Evolutionary conservation across 768 basidiomycete species (phyloP).

Genomic region (Phaeotremella fagi): DNA sequence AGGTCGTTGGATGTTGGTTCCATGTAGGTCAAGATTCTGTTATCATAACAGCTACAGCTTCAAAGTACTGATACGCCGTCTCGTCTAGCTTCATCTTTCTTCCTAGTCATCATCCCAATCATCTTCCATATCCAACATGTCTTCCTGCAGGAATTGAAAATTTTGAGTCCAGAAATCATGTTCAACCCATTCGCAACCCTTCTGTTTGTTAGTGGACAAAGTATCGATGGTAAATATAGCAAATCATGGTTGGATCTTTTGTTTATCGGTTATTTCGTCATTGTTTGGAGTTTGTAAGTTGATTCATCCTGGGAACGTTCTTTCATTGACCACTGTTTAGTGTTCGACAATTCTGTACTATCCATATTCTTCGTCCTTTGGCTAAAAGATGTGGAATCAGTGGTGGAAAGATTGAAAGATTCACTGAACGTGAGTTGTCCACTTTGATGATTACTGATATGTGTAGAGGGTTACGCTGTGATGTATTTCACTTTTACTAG

Average conservation of each 20-base stretch:
- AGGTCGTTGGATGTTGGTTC: conserved; percentile 68
- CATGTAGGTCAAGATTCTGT: conserved; percentile 57
- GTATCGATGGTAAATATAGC: conserved; percentile 51
- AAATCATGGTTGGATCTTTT: conserved; percentile 70
- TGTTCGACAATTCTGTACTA: conserved; percentile 67
- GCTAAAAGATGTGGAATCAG: conserved; percentile 69
- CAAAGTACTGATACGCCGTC: neutral
- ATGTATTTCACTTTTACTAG: conserved; percentile 72
- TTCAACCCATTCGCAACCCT: conserved; percentile 70
- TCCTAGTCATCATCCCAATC: conserved; percentile 31
- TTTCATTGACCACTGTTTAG: conserved; percentile 10
- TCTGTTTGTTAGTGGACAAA: conserved; percentile 56
- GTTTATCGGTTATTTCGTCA: conserved; percentile 76
- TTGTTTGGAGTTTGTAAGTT: conserved; percentile 73
- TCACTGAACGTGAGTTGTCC: conserved; percentile 64
- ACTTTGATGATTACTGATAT: neutral
- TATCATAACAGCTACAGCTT: neutral
- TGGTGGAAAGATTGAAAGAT: conserved; percentile 68
- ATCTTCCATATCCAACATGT: conserved; percentile 38
- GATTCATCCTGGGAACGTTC: no score
- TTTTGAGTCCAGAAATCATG: conserved; percentile 40
- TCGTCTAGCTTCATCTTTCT: conserved; percentile 34
- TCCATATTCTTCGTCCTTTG: conserved; percentile 63
- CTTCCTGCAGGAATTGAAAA: conserved; percentile 51
- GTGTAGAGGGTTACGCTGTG: conserved; percentile 61